Conservation (phyloP, 192 early-diverging fungal genomes). For the Backusella psychrophila region DNA sequence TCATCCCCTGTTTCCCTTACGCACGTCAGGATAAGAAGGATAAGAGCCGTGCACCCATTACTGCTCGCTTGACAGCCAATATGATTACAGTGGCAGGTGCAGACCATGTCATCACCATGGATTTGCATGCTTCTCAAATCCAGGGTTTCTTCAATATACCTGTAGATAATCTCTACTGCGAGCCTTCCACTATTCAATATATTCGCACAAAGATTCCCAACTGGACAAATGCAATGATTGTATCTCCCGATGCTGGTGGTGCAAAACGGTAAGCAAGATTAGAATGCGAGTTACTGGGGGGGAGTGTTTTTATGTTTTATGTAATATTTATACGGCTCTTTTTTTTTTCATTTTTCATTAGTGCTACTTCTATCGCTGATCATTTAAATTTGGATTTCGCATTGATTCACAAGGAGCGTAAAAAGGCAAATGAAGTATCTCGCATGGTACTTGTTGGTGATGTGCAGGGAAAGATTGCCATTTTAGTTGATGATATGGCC, state of each 20-base stretch:
- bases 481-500: constrained; percentile 96
- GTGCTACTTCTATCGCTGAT: constrained; percentile 93
- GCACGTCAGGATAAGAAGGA: constrained; percentile 98
- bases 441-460: constrained; percentile 95
- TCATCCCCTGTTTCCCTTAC: constrained; percentile 97
- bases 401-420: constrained; percentile 96
- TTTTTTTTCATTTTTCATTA: constrained; percentile 25
- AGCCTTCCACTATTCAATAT: constrained; percentile 86
- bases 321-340: background rate
- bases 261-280: constrained; percentile 70
- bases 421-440: constrained; percentile 86
- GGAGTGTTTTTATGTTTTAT: background rate
- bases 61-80: constrained; percentile 92
- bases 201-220: constrained; percentile 74
- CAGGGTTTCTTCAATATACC: constrained; percentile 97
- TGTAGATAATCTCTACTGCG: constrained; percentile 90
- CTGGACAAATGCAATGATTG: constrained; percentile 72
- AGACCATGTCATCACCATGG: constrained; percentile 39
- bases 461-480: constrained; percentile 84
- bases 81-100: constrained; percentile 76
- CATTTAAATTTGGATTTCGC: constrained; percentile 90
- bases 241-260: constrained; percentile 93
- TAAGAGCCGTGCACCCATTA: constrained; percentile 92
- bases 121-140: constrained; percentile 87
- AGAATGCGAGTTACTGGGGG: background rate